phyloP scores from a whole-genome alignment of 257 asterid genomes.

The Ophiorrhiza pumila region DNA sequence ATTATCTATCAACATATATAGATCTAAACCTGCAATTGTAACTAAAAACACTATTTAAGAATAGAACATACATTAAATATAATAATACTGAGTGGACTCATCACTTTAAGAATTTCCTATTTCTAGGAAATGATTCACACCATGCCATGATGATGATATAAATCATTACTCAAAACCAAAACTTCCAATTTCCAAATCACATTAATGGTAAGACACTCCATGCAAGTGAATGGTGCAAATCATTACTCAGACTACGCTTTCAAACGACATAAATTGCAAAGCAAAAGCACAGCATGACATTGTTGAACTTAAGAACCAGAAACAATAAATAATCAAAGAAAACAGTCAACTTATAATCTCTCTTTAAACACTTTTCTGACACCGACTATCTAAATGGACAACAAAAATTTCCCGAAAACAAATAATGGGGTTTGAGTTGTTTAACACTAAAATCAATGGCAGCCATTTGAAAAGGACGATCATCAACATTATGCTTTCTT shows the following conservation, averaged over 20 bases:
- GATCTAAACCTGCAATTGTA: too few species aligned
- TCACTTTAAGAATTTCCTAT: neutral
- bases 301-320: neutral
- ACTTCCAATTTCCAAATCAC: too few species aligned
- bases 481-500: neutral
- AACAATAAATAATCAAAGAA: neutral
- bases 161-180: too few species aligned
- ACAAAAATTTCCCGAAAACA: neutral
- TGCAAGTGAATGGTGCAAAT: neutral
- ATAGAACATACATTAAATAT: too few species aligned
- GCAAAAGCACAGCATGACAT: neutral
- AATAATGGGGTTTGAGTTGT: conserved; percentile 12
- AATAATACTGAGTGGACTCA: neutral
- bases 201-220: too few species aligned
- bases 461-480: neutral
- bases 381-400: neutral
- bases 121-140: too few species aligned
- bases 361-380: neutral
- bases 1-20: too few species aligned
- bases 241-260: neutral
- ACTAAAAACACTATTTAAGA: too few species aligned
- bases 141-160: too few species aligned
- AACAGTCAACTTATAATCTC: conserved; percentile 15
- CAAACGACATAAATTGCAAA: neutral
- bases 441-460: conserved; percentile 6